phyloP scores from a whole-genome alignment of 129 eudicot species.

The Ambrosia artemisiifolia region DNA sequence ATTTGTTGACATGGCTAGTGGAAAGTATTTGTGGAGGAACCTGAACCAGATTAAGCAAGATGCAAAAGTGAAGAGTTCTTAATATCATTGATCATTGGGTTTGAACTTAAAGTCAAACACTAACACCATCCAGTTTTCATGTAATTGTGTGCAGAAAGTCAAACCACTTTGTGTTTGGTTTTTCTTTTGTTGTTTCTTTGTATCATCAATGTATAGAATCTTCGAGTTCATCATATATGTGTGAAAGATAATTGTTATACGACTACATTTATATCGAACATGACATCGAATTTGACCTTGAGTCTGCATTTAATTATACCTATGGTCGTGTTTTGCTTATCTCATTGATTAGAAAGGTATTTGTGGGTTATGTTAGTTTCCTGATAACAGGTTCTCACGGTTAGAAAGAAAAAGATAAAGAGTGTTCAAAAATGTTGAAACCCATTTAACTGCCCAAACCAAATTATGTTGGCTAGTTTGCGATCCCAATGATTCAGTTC shows the following conservation, averaged over 20 bases:
- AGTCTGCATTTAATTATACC: no score
- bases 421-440: no score
- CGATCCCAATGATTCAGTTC: no score
- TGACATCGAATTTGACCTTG: no score
- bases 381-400: no score
- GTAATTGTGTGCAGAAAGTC: slow-evolving; percentile 21
- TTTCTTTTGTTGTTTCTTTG: slow-evolving; percentile 13
- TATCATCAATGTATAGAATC: slow-evolving; percentile 30
- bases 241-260: not conserved
- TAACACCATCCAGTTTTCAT: slow-evolving; percentile 17
- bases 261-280: no score
- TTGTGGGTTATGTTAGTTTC: no score
- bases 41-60: slow-evolving; percentile 45
- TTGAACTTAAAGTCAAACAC: slow-evolving; percentile 18
- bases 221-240: not conserved
- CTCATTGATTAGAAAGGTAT: no score
- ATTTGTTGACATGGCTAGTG: slow-evolving; percentile 86
- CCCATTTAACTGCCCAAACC: no score
- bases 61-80: slow-evolving; percentile 31
- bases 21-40: slow-evolving; percentile 78
- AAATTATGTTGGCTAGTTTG: no score
- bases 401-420: no score
- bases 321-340: no score
- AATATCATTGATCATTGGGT: not conserved
- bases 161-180: slow-evolving; percentile 14